phyloP scores from a whole-genome alignment of 805 yeast species.

The Teunomyces gatunensis region DNA sequence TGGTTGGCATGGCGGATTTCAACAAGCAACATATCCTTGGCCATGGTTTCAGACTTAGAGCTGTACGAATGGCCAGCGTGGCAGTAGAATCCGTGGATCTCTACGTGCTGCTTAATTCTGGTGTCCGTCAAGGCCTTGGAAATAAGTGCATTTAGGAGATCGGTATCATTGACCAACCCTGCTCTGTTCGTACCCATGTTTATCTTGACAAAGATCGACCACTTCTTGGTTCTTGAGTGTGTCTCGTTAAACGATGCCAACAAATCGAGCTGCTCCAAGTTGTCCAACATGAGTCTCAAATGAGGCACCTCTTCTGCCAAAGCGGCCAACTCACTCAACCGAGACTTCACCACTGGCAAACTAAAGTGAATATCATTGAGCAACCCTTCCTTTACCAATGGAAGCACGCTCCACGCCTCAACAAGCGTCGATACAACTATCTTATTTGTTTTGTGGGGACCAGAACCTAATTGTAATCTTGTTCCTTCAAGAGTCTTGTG shows the following conservation, averaged over 20 bases:
- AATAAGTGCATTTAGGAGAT: slow-evolving; percentile 36
- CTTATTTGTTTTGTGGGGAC: slow-evolving; percentile 36
- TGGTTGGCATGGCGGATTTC: slow-evolving; percentile 57
- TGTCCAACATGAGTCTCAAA: slow-evolving; percentile 61
- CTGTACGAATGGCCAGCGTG: slow-evolving; percentile 79
- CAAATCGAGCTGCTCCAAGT: slow-evolving; percentile 51
- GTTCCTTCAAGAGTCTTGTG: slow-evolving; percentile 68
- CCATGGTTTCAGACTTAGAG: slow-evolving; percentile 43
- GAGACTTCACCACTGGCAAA: slow-evolving; percentile 48
- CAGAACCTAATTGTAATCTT: slow-evolving; percentile 49
- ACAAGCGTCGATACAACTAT: slow-evolving; percentile 67
- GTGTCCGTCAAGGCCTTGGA: slow-evolving; percentile 21
- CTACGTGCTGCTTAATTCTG: slow-evolving; percentile 29
- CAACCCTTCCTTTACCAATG: slow-evolving; percentile 36
- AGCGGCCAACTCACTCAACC: slow-evolving; percentile 46
- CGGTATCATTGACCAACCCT: slow-evolving; percentile 42
- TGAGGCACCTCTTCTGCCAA: slow-evolving; percentile 41
- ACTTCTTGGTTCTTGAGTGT: slow-evolving; percentile 30
- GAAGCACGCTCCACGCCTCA: slow-evolving; percentile 59
- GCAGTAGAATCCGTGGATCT: slow-evolving; percentile 67
- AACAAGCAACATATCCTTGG: slow-evolving; percentile 46
- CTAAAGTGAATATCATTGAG: slow-evolving; percentile 33
- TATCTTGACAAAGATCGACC: slow-evolving; percentile 68
- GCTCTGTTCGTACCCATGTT: slow-evolving; percentile 75
- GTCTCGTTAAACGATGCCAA: slow-evolving; percentile 36